These are phyloP conservation scores for Stellera chamaejasme DNA, from an alignment of 345 rosid genomes.

Conservation along the genomic window DNA sequence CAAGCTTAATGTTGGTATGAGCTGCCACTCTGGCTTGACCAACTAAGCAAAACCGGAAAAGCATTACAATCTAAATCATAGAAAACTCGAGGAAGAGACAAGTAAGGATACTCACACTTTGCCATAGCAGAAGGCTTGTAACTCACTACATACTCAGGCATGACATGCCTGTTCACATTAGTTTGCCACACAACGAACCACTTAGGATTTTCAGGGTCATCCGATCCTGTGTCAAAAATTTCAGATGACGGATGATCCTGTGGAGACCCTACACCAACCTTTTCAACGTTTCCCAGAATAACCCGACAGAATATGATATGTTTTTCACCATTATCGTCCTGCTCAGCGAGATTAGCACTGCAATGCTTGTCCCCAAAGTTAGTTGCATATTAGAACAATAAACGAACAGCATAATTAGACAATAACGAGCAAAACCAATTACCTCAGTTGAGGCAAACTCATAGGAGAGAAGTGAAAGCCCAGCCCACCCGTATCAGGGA, in stretches of 20 bases:
- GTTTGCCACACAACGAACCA: constrained; percentile 37
- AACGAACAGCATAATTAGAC: not conserved
- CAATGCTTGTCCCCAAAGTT: not conserved
- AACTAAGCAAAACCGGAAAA: constrained; percentile 2
- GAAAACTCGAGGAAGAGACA: not conserved
- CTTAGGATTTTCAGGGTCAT: constrained; percentile 30
- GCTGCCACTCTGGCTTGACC: constrained; percentile 16
- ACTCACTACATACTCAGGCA: constrained; percentile 45
- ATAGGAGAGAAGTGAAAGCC: constrained; percentile 37
- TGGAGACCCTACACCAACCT: constrained; percentile 28
- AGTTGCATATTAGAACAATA: not conserved
- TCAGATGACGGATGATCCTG: constrained; percentile 28
- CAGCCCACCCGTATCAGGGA: constrained; percentile 18
- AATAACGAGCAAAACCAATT: not conserved
- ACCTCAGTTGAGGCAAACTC: constrained; percentile 31
- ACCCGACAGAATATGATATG: constrained; percentile 40
- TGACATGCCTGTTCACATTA: constrained; percentile 30
- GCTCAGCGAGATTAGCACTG: constrained; percentile 27
- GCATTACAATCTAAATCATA: constrained; percentile 5
- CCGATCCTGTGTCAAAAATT: constrained; percentile 34
- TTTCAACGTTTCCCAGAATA: constrained; percentile 38
- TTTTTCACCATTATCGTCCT: constrained; percentile 35
- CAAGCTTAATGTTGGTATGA: constrained; percentile 16
- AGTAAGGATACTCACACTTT: constrained; percentile 18
- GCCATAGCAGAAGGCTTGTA: constrained; percentile 22